Conservation (phyloP, 768 basidiomycete species). For the Asterophora parasitica region DNA sequence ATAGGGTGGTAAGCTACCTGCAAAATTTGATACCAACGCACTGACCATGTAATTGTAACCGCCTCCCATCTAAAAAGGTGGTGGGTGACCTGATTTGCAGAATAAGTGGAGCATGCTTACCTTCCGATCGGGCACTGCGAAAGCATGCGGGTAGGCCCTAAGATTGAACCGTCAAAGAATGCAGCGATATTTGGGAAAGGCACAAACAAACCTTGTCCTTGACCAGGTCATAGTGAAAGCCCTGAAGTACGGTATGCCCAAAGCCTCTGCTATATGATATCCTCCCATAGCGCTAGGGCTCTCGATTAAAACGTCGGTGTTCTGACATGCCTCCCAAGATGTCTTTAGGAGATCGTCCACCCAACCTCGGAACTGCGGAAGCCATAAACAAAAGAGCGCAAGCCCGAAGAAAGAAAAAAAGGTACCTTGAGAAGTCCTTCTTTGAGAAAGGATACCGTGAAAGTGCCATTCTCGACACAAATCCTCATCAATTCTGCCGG, state of each 20-base stretch:
- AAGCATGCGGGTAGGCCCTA: slow-evolving; percentile 95
- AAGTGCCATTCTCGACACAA: slow-evolving; percentile 97
- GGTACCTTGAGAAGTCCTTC: slow-evolving; percentile 82
- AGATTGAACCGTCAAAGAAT: slow-evolving; percentile 4
- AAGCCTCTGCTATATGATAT: slow-evolving; percentile 93
- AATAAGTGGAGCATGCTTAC: slow-evolving; percentile 26
- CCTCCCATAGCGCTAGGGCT: slow-evolving; percentile 98
- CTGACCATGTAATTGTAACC: slow-evolving; percentile 96
- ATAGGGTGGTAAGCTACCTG: slow-evolving; percentile 3
- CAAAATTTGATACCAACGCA: background rate
- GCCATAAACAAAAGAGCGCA: slow-evolving; percentile 1
- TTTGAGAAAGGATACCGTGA: slow-evolving; percentile 91
- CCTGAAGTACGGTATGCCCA: slow-evolving; percentile 89
- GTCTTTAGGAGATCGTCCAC: slow-evolving; percentile 92
- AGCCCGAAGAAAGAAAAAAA: background rate
- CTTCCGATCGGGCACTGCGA: slow-evolving; percentile 96
- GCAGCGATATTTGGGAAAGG: background rate
- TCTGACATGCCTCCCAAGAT: slow-evolving; percentile 95
- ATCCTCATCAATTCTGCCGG: slow-evolving; percentile 97
- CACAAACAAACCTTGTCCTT: slow-evolving; percentile 60
- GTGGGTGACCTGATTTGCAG: background rate
- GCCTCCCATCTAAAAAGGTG: slow-evolving; percentile 76
- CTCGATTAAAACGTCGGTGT: slow-evolving; percentile 89
- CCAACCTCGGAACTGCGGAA: slow-evolving; percentile 88
- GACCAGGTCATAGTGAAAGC: slow-evolving; percentile 99